Evolutionary conservation across 495 filamentous ascomycete species (phyloP).

Genomic region (Penicillium subrubescens): DNA sequence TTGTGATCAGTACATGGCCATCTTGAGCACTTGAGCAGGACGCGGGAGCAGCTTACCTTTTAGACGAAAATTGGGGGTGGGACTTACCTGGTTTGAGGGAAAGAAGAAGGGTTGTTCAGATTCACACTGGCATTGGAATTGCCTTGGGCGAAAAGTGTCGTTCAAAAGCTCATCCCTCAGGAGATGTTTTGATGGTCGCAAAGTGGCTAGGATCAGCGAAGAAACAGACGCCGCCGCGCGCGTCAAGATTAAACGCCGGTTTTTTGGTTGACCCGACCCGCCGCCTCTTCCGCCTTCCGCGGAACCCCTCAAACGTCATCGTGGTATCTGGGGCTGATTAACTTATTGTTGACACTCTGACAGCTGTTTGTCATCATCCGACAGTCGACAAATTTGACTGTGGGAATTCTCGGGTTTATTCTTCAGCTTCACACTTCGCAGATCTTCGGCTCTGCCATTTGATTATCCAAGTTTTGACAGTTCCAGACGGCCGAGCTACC

Average conservation of each 20-base stretch:
- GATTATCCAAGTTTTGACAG: not conserved
- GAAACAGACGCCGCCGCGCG: constrained; percentile 16
- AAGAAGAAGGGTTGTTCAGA: not conserved
- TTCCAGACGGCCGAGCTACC: not conserved
- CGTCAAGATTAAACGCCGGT: constrained; percentile 22
- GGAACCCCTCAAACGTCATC: constrained; percentile 32
- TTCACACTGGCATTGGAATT: constrained; percentile 12
- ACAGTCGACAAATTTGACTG: not conserved
- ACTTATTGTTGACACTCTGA: constrained; percentile 12
- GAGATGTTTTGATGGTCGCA: constrained; percentile 25
- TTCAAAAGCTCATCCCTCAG: constrained; percentile 19
- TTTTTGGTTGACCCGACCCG: constrained; percentile 24
- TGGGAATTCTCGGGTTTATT: not conserved
- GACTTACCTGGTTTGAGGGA: constrained; percentile 18
- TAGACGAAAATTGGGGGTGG: not conserved
- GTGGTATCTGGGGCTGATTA: constrained; percentile 11
- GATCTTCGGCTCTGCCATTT: not conserved
- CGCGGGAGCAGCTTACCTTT: constrained; percentile 13
- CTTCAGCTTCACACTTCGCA: not conserved
- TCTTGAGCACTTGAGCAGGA: not conserved
- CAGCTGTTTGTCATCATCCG: not conserved
- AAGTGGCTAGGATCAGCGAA: constrained; percentile 19
- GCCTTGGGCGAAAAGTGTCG: not conserved
- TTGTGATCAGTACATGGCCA: not conserved
- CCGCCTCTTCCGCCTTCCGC: constrained; percentile 14